Evolutionary conservation across 495 filamentous ascomycete genomes (phyloP).

Genomic region (Aspergillus campestris): DNA sequence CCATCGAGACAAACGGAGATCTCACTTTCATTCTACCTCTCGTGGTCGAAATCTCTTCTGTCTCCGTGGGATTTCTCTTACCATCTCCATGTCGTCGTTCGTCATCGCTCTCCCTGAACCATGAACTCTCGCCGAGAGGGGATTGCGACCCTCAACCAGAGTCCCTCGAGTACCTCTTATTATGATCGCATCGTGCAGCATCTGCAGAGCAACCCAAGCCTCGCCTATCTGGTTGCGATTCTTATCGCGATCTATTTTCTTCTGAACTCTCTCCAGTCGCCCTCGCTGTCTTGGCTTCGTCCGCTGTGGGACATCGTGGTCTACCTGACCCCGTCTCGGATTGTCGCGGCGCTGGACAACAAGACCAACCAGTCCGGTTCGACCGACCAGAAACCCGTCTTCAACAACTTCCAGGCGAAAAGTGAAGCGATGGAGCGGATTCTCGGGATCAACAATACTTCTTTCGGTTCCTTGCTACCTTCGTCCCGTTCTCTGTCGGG

Average conservation of each 20-base stretch:
- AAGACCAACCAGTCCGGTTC: constrained; percentile 21
- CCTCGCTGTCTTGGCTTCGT: constrained; percentile 19
- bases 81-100: constrained; percentile 17
- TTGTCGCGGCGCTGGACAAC: constrained; percentile 53
- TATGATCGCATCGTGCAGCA: constrained; percentile 26
- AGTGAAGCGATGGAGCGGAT: constrained; percentile 59
- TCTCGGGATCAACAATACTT: constrained; percentile 52
- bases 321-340: constrained; percentile 47
- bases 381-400: constrained; percentile 9
- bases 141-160: constrained; percentile 25
- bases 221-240: constrained; percentile 18
- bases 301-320: constrained; percentile 56
- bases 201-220: constrained; percentile 19
- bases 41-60: too few relatives aligned
- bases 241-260: constrained; percentile 19
- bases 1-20: background rate
- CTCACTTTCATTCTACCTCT: too few relatives aligned
- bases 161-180: constrained; percentile 22
- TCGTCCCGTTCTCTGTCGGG: constrained; percentile 35
- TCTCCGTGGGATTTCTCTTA: constrained; percentile 2
- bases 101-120: constrained; percentile 17
- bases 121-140: constrained; percentile 35
- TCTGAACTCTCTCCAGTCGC: constrained; percentile 21
- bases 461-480: constrained; percentile 42
- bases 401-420: constrained; percentile 39